Evolutionary conservation across 2,329 filamentous ascomycete species (phyloP).

Genomic region (Colletotrichum sp.): DNA sequence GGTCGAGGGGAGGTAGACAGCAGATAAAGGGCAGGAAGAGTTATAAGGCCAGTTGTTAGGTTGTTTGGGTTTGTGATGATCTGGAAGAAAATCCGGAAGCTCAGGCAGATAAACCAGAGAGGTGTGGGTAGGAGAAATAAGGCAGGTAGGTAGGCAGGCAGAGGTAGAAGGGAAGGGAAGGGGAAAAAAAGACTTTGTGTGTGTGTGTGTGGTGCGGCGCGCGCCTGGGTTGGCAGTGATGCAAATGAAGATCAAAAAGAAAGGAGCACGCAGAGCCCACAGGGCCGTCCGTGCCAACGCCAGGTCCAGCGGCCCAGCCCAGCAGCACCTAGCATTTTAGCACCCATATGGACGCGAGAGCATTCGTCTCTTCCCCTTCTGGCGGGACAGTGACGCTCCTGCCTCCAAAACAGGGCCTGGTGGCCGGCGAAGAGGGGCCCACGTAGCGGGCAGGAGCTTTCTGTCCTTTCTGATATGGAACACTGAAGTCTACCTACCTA

Average conservation of each 20-base stretch:
- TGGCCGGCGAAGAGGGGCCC: not conserved
- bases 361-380: not conserved
- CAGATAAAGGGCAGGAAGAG: slow-evolving; percentile 2
- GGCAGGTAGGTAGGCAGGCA: not conserved
- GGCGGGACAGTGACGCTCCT: slow-evolving; percentile 16
- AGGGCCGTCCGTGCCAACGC: slow-evolving; percentile 18
- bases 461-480: not conserved
- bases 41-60: slow-evolving; percentile 10
- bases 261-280: slow-evolving; percentile 20
- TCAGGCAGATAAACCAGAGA: slow-evolving; percentile 10
- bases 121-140: not conserved
- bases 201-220: slow-evolving; percentile 3
- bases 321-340: not conserved
- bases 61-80: slow-evolving; percentile 1
- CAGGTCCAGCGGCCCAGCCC: not conserved
- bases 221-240: slow-evolving; percentile 8
- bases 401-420: slow-evolving; percentile 13
- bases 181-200: slow-evolving; percentile 12
- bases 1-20: not conserved
- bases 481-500: not conserved
- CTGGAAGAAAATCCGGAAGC: not conserved
- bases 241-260: slow-evolving; percentile 23
- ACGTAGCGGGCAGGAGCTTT: not conserved
- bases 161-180: not conserved
- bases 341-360: not conserved